Evolutionary conservation across 352 stramenopile genomes (phyloP).

Genomic region (Hyaloperonospora brassicae): DNA sequence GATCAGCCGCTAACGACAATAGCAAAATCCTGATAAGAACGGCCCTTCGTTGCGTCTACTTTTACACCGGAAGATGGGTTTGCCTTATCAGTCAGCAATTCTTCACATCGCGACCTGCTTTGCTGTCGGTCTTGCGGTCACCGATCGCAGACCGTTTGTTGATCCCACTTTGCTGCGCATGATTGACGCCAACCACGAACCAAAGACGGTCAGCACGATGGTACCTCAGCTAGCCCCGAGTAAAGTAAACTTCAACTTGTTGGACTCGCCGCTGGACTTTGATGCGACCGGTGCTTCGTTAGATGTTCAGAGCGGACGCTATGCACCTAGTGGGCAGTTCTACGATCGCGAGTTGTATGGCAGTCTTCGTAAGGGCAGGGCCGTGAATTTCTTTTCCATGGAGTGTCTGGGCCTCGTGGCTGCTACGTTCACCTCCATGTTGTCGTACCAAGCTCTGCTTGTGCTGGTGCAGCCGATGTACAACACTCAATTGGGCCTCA

Average conservation of each 20-base stretch:
- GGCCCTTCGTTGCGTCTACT: too few relatives aligned
- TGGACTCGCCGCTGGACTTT: conserved; percentile 34
- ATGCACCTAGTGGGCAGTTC: conserved; percentile 60
- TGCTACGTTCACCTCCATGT: conserved; percentile 59
- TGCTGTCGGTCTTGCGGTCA: too few relatives aligned
- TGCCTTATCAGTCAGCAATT: too few relatives aligned
- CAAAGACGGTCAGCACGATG: conserved; percentile 27
- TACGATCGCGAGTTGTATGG: conserved; percentile 70
- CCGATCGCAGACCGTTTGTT: too few relatives aligned
- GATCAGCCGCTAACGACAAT: too few relatives aligned
- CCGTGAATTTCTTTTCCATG: conserved; percentile 44
- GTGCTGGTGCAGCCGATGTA: conserved; percentile 48
- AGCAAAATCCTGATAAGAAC: too few relatives aligned
- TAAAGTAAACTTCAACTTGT: conserved; percentile 31
- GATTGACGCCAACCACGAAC: conserved; percentile 19
- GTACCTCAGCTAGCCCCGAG: conserved; percentile 23
- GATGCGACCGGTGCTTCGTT: conserved; percentile 25
- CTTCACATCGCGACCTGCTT: too few relatives aligned
- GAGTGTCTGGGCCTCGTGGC: conserved; percentile 56
- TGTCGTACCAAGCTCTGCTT: conserved; percentile 54
- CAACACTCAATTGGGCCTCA: conserved; percentile 43
- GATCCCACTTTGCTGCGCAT: not conserved
- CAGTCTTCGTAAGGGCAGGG: conserved; percentile 54
- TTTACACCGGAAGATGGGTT: too few relatives aligned
- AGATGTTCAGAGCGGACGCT: conserved; percentile 33